Evolutionary conservation across 2,329 filamentous ascomycete genomes (phyloP), one percentile per base, ranked within the genome.

Genomic region (Dothistroma pini): DNA sequence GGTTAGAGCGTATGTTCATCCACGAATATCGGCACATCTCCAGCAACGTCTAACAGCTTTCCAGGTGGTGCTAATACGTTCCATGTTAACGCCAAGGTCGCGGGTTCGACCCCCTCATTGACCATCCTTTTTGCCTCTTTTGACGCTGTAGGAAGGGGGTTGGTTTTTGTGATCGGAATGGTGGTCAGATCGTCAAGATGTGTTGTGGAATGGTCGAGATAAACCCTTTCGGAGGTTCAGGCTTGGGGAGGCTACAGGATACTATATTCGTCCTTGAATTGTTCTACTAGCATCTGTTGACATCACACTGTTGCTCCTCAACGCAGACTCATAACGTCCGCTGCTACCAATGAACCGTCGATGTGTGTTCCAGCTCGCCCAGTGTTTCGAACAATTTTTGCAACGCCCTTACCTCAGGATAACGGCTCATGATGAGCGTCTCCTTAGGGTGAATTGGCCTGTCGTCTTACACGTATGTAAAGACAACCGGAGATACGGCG

Each of bases 51-150:
- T 44, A 19, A 44, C 41, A 44, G 5, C 5, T 6, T 9, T 7
- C 7, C 41, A 44, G 41, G 54, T 56, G 54, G 54, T 56, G 54
- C 54, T 56, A 56, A 56, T 56, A 55, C 51, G 21, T 7, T 14
- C 34, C 29, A 16, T 54, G 25, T 54, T 12, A 38, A 56, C 54
- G 54, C 54, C 54, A 56, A 56, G 54, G 54, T 56, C 54, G 54
- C 54, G 54, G 31, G 54, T 56, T 56, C 54, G 54, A 56, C 54
- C 53, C 53, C 29, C 53, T n/a, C 29, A 44, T 22, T 55, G 53
- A 55, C 53, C 53, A 55, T 19, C 4, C 10, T 3, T 54, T 54
- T 54, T 54, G 4, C 10, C 48, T 44, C 5, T 51, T n/a, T 29
- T 29, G 48, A 9, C 25, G 44, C 44, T n/a, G n/a, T n/a, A n/a